phyloP scores from a whole-genome alignment of 192 early-diverging fungal genomes.

The Pilobolus umbonatus region DNA sequence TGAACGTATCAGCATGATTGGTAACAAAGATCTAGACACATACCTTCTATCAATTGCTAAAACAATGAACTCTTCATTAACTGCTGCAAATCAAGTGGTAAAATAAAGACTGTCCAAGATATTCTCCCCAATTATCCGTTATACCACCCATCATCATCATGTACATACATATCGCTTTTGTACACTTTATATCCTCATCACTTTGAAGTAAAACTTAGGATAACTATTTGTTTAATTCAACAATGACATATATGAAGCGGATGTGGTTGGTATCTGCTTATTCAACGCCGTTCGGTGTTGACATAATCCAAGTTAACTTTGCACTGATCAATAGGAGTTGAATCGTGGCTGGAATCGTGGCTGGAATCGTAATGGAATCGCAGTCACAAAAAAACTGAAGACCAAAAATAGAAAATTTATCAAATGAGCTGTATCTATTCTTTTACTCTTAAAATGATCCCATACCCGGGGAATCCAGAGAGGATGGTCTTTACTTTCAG shows the following conservation, averaged over 20 bases:
- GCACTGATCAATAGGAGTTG: conserved; percentile 4
- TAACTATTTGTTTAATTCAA: conserved; percentile 6
- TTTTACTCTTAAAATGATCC: no score
- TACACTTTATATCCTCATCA: conserved; percentile 6
- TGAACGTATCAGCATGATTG: conserved; percentile 10
- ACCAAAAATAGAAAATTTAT: no score
- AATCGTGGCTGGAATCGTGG: neutral
- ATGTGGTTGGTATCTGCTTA: conserved; percentile 5
- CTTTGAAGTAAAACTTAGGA: conserved; percentile 1
- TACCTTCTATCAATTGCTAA: conserved; percentile 4
- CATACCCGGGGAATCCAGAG: no score
- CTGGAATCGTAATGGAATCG: neutral
- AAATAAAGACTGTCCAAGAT: conserved; percentile 3
- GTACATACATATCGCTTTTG: conserved; percentile 3
- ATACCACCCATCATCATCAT: neutral
- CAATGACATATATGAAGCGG: conserved; percentile 5
- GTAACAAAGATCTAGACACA: conserved; percentile 5
- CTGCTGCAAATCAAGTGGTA: conserved; percentile 41
- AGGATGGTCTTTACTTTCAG: no score
- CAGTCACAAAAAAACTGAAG: conserved; percentile 3
- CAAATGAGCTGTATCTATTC: no score
- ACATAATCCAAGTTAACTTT: conserved; percentile 4
- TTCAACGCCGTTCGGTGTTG: conserved; percentile 4
- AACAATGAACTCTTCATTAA: conserved; percentile 38
- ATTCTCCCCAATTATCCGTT: neutral